These are phyloP conservation scores for Passiflora organensis DNA, from an alignment of 345 rosid species.

Conservation along the genomic window DNA sequence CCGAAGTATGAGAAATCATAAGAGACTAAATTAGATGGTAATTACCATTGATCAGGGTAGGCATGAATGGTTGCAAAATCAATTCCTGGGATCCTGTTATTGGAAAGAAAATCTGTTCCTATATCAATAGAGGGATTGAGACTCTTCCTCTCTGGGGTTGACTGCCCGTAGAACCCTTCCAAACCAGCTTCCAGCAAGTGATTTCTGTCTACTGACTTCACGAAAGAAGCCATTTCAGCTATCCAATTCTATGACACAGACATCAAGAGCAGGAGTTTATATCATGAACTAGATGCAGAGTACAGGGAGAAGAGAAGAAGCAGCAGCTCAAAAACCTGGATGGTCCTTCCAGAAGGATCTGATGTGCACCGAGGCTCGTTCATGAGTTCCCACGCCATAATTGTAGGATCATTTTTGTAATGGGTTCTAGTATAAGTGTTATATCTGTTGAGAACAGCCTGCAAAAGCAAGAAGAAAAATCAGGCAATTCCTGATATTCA, in stretches of 20 bases:
- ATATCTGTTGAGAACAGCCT: slow-evolving; percentile 28
- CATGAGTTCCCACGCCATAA: slow-evolving; percentile 35
- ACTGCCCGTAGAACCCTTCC: slow-evolving; percentile 30
- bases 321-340: slow-evolving; percentile 17
- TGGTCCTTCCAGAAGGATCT: slow-evolving; percentile 27
- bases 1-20: too few species aligned
- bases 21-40: too few species aligned
- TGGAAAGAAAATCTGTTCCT: slow-evolving; percentile 29
- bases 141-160: slow-evolving; percentile 23
- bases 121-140: slow-evolving; percentile 18
- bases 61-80: slow-evolving; percentile 31
- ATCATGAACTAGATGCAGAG: background rate
- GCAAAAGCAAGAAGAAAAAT: slow-evolving; percentile 10
- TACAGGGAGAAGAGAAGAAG: background rate
- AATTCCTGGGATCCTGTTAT: slow-evolving; percentile 18
- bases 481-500: background rate
- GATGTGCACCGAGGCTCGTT: slow-evolving; percentile 35
- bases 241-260: slow-evolving; percentile 41
- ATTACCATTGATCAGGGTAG: slow-evolving; percentile 31
- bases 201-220: slow-evolving; percentile 30
- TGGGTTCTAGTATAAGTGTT: slow-evolving; percentile 23
- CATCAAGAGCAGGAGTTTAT: slow-evolving; percentile 4
- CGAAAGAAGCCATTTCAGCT: slow-evolving; percentile 24
- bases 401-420: slow-evolving; percentile 30
- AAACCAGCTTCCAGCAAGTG: slow-evolving; percentile 33